These are phyloP conservation scores for Suhomyces bolitotheri DNA, from an alignment of 1,139 yeast genomes.

Conservation along the genomic window DNA sequence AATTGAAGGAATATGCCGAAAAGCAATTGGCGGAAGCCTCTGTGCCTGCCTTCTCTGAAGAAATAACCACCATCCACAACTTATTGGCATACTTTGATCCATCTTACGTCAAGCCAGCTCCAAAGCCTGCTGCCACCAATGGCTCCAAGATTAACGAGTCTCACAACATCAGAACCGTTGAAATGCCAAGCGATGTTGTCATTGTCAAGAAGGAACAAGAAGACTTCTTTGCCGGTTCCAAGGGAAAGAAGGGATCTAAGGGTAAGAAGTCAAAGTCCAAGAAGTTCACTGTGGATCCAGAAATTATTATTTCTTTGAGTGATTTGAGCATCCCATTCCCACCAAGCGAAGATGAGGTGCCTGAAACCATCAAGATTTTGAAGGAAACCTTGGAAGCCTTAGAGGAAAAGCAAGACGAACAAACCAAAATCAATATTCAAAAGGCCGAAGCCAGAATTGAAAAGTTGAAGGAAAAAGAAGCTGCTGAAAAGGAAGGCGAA, in stretches of 20 bases:
- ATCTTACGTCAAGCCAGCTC: slow-evolving; percentile 62
- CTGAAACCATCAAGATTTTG: slow-evolving; percentile 64
- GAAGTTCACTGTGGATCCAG: slow-evolving; percentile 74
- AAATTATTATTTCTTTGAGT: slow-evolving; percentile 73
- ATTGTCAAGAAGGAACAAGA: slow-evolving; percentile 67
- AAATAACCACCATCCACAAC: slow-evolving; percentile 71
- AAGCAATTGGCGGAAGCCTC: slow-evolving; percentile 66
- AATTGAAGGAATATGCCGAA: slow-evolving; percentile 66
- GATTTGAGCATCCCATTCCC: slow-evolving; percentile 83
- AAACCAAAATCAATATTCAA: slow-evolving; percentile 73
- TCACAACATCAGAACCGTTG: slow-evolving; percentile 50
- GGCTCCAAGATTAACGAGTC: slow-evolving; percentile 21
- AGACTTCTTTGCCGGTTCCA: slow-evolving; percentile 53
- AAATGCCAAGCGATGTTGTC: slow-evolving; percentile 64
- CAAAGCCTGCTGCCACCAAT: slow-evolving; percentile 36
- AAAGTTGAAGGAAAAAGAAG: slow-evolving; percentile 52
- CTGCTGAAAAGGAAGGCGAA: slow-evolving; percentile 26
- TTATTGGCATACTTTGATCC: slow-evolving; percentile 79
- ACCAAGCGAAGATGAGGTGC: slow-evolving; percentile 70
- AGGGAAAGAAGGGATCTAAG: slow-evolving; percentile 40
- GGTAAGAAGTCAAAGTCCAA: slow-evolving; percentile 46
- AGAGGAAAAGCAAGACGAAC: slow-evolving; percentile 75
- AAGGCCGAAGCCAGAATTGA: slow-evolving; percentile 76
- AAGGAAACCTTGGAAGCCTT: slow-evolving; percentile 73
- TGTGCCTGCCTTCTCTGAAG: slow-evolving; percentile 79